Evolutionary conservation across 768 basidiomycete species (phyloP), one percentile per base, ranked within the genome.

Genomic region (Leccinum longicurvipes): DNA sequence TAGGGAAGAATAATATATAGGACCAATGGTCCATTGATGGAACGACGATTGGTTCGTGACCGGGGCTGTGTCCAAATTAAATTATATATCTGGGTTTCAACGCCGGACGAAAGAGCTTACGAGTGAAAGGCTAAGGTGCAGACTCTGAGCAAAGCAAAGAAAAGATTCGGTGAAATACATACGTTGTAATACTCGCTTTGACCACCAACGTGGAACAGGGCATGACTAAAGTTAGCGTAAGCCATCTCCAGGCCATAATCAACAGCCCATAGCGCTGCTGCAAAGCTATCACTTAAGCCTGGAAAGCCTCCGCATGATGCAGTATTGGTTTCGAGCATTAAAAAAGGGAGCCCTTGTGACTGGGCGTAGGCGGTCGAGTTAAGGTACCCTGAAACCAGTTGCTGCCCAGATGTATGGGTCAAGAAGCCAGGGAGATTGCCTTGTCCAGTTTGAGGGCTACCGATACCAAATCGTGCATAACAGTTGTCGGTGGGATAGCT

Each of bases 1-100:
- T 24, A 94, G 71, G 1, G 85, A 78, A 1, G 90, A 78, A 70
- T 92, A 93, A 73, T 87, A 91, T 45, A 86, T 72, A 0, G 86
- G 79, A 3, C 87, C 87, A 36, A 87, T 77, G 1, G 87, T 87
- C 89, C 89, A 92, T 69, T 86, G 74, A 56, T 79, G 79, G 69
- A 76, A 82, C 0, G 73, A 59, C 0, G 82, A 79, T 59, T 83
- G 76, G 60, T 85, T 86, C n/a, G 71, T 74, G 7, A 79, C 79
- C 3, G 80, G 80, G 0, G 81, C 79, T 59, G 65, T 71, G 61
- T 72, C 41, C 12, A 42, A 14, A n/a, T 32, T 32, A 7, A 39
- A 41, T 47, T 23, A 34, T 27, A 36, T n/a, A 36, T 9, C 11
- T 24, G 17, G 6, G 44, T 21, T 27, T 29, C 11, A 19, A 28